Evolutionary conservation across 257 asterid species (phyloP).

Genomic region (Solanum habrochaites): DNA sequence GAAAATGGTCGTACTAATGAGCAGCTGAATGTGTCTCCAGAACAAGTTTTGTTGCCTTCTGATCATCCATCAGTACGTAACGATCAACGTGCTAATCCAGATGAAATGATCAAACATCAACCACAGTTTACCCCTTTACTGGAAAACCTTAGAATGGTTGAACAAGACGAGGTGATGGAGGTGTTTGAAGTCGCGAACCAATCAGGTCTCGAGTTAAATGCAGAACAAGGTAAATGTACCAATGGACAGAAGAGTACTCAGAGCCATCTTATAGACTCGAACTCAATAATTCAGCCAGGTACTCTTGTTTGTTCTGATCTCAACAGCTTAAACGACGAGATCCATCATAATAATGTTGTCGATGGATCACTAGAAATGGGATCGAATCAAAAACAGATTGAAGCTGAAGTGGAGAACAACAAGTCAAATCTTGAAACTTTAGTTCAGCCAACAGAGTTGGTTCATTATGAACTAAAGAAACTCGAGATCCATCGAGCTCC

Average conservation of each 20-base stretch:
- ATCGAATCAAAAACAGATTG: background rate
- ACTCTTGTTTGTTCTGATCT: background rate
- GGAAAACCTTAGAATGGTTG: conserved; percentile 54
- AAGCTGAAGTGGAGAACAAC: conserved; percentile 8
- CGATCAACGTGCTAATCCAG: conserved; percentile 3
- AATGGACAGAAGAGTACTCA: background rate
- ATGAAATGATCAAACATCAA: conserved; percentile 2
- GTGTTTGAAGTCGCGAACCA: conserved; percentile 42
- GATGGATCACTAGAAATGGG: conserved; percentile 3
- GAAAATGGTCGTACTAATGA: background rate
- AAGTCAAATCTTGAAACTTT: background rate
- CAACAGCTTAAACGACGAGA: background rate
- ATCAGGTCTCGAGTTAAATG: conserved; percentile 10
- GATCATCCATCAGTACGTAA: background rate
- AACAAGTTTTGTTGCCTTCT: conserved; percentile 14
- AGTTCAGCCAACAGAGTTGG: background rate
- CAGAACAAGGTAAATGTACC: conserved; percentile 1
- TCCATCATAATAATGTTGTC: background rate
- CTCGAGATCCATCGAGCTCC: background rate
- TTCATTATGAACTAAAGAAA: background rate
- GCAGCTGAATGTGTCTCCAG: background rate
- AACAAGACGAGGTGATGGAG: conserved; percentile 60
- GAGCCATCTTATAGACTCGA: background rate
- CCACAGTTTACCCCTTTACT: conserved; percentile 8
- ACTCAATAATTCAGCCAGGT: background rate